Base-by-base conservation (phyloP, 225 moss, liverwort and hornwort species). In the Asterella californica region DNA sequence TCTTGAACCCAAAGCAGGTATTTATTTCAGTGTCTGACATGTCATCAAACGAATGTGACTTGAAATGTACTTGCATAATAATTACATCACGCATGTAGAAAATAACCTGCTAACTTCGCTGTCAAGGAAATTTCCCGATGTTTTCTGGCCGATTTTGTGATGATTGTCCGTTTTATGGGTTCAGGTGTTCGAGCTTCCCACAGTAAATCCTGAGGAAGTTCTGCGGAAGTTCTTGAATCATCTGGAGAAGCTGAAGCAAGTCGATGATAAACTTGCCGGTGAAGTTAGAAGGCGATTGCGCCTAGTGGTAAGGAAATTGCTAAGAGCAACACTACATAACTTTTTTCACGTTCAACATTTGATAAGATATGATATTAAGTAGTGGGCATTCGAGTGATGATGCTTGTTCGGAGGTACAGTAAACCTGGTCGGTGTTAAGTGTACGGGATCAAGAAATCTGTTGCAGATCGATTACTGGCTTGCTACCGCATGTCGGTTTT, bases 1-100 rank as follows among this genome's bases (percentile, higher is more conserved):
- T 94, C 57, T 78, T 96, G 61, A 89, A 93, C 53, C 87, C 93
- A 15, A 86, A 91, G 70, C 94, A 96, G 94, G 96, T 93, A 71
- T 62, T 10, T 29, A 1, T 63, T 46, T 57, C 4, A 50, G 18
- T 25, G 1, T 52, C 19, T 47, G 25, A 37, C 36, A 33, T 34
- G 72, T 0, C 48, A 11, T n/a, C n/a, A n/a, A n/a, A n/a, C n/a
- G n/a, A 52, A 52, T 52, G 17, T 52, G 52, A 17, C 5, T 6
- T 6, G 17, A 52, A 52, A 12, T 52, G 12, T 52, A 12, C 17
- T 48, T 6, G 48, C 52, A 6, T 12, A 6, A 52, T 52, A 6
- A 10, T 52, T 52, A 17, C 52, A 52, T 14, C 5, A 14, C 10
- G 5, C 7, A 52, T 52, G 52, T 52, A 11, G 48, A 48, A 6